These are phyloP conservation scores for Gloeopeniophorella convolvens DNA, from an alignment of 768 basidiomycete genomes.

Conservation along the genomic window DNA sequence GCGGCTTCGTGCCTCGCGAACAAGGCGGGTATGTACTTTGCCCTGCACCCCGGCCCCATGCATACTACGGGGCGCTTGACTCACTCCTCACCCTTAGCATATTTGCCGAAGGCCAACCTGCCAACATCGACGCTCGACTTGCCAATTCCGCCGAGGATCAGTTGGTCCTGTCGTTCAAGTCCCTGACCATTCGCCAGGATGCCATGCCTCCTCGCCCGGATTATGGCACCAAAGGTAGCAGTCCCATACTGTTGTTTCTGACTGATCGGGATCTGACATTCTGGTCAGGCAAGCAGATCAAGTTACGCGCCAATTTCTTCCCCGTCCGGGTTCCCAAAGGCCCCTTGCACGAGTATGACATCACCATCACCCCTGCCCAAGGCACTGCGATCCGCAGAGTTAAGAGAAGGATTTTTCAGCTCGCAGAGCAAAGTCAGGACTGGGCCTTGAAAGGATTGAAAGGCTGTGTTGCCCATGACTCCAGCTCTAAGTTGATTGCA, in stretches of 20 bases:
- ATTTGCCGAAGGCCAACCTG: conserved; percentile 35
- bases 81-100: conserved; percentile 29
- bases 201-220: conserved; percentile 43
- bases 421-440: conserved; percentile 38
- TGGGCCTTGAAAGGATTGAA: conserved; percentile 38
- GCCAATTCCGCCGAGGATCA: conserved; percentile 36
- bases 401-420: conserved; percentile 40
- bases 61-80: no score
- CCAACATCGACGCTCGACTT: conserved; percentile 48
- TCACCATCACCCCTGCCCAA: conserved; percentile 33
- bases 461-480: conserved; percentile 41
- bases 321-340: conserved; percentile 41
- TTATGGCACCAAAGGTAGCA: conserved; percentile 32
- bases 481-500: conserved; percentile 40
- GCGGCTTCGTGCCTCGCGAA: conserved; percentile 27
- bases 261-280: not conserved
- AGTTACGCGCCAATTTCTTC: conserved; percentile 49
- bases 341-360: conserved; percentile 43
- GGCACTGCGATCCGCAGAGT: conserved; percentile 34
- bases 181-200: conserved; percentile 24
- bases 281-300: conserved; percentile 34
- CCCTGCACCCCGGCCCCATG: not conserved
- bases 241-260: not conserved
- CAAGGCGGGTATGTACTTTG: conserved; percentile 36
- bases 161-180: conserved; percentile 34